These are phyloP conservation scores for Corylus americana DNA, from an alignment of 306 rosid genomes.

Conservation along the genomic window DNA sequence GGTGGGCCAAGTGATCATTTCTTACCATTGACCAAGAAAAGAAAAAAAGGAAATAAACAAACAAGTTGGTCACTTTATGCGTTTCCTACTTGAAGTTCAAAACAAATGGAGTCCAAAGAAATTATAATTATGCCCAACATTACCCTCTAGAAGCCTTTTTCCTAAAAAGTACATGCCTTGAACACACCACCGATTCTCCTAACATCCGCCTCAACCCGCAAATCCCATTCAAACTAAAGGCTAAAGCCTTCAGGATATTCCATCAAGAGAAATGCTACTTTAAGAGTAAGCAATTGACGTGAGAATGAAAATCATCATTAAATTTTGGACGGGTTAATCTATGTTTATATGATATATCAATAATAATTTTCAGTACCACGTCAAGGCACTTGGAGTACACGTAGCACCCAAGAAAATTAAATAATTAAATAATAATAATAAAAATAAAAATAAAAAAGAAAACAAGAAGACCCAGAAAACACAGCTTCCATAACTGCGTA, in stretches of 20 bases:
- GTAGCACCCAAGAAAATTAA: neutral
- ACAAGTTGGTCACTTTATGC: constrained; percentile 31
- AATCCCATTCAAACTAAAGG: constrained; percentile 11
- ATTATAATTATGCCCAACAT: constrained; percentile 17
- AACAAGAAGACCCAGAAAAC: neutral
- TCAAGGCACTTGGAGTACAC: no score
- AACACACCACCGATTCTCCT: constrained; percentile 13
- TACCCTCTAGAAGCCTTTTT: constrained; percentile 22
- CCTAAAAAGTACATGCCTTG: neutral
- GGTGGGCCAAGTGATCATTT: constrained; percentile 21
- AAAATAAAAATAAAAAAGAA: neutral
- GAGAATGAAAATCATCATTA: no score
- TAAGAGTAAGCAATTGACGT: no score
- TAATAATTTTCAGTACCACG: neutral
- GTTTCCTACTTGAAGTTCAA: constrained; percentile 14
- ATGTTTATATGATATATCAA: neutral
- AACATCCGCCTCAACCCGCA: constrained; percentile 9
- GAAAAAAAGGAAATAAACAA: constrained; percentile 24
- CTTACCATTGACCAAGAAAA: constrained; percentile 28
- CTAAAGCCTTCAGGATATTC: neutral
- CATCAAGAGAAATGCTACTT: no score
- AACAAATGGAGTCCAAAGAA: constrained; percentile 11
- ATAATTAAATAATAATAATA: neutral
- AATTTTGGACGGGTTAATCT: no score
- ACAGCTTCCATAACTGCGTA: neutral